Evolutionary conservation across 2,329 filamentous ascomycete genomes (phyloP).

Genomic region (Pyrenochaeta sp.): DNA sequence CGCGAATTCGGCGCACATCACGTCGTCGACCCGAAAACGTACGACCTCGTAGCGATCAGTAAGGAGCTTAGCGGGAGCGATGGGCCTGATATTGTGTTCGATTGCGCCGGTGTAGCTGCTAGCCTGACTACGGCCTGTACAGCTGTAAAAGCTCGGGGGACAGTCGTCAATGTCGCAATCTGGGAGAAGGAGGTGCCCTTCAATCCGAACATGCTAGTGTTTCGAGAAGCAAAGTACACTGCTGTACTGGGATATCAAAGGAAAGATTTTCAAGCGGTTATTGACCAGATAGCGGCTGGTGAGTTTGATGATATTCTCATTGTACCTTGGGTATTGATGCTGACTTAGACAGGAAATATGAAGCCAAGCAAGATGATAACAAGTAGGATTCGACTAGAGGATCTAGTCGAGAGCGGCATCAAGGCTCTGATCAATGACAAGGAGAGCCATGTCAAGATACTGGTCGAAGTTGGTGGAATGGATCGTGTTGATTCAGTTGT

Average conservation of each 20-base stretch:
- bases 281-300: slow-evolving; percentile 58
- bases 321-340: not conserved
- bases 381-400: slow-evolving; percentile 63
- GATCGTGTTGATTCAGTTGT: slow-evolving; percentile 20
- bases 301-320: slow-evolving; percentile 6
- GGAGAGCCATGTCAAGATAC: slow-evolving; percentile 69
- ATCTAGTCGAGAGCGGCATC: slow-evolving; percentile 66
- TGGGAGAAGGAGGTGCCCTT: slow-evolving; percentile 67
- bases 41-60: slow-evolving; percentile 58
- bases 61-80: slow-evolving; percentile 58
- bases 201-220: slow-evolving; percentile 63
- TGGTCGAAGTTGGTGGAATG: slow-evolving; percentile 58
- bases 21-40: slow-evolving; percentile 61
- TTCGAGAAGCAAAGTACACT: slow-evolving; percentile 62
- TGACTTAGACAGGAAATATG: slow-evolving; percentile 53
- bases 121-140: slow-evolving; percentile 55
- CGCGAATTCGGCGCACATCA: slow-evolving; percentile 64
- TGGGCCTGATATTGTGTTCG: slow-evolving; percentile 68
- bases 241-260: slow-evolving; percentile 61
- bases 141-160: slow-evolving; percentile 62
- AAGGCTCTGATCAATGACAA: slow-evolving; percentile 66
- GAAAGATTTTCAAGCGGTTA: slow-evolving; percentile 66
- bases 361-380: slow-evolving; percentile 69
- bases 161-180: slow-evolving; percentile 70
- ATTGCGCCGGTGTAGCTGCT: slow-evolving; percentile 68